These are phyloP conservation scores for Dionaea muscipula DNA, from an alignment of 179 eudicot genomes.

Conservation along the genomic window DNA sequence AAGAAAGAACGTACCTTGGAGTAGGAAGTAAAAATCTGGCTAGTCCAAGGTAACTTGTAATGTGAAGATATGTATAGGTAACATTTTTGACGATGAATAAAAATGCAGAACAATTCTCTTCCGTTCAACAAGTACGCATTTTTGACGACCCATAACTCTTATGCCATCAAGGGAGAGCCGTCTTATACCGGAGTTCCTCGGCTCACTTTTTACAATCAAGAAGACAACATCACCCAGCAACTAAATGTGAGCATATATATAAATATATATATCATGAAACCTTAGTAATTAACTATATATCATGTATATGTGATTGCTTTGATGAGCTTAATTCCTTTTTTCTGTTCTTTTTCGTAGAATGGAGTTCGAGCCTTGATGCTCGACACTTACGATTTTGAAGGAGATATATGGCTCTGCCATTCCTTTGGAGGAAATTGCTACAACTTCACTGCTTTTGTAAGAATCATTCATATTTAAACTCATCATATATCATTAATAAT, in stretches of 20 bases:
- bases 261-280: not conserved
- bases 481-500: too few species aligned
- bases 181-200: constrained; percentile 41
- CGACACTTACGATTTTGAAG: constrained; percentile 56
- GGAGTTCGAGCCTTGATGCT: constrained; percentile 84
- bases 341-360: constrained; percentile 24
- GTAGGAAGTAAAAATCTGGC: not conserved
- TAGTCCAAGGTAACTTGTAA: not conserved
- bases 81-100: too few species aligned
- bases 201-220: constrained; percentile 49
- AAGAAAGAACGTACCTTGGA: too few species aligned
- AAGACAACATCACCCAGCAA: constrained; percentile 62
- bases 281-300: not conserved
- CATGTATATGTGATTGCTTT: too few species aligned
- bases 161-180: constrained; percentile 48
- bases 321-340: not conserved
- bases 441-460: constrained; percentile 59
- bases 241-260: constrained; percentile 34
- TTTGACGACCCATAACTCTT: constrained; percentile 74
- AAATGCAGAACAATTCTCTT: constrained; percentile 52
- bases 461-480: constrained; percentile 11
- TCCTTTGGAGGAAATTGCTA: constrained; percentile 57
- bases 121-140: constrained; percentile 84
- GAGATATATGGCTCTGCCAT: constrained; percentile 73
- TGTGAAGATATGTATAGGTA: not conserved